Conservation (phyloP, 1,139 yeast species). For the Lodderomyces margitis region DNA sequence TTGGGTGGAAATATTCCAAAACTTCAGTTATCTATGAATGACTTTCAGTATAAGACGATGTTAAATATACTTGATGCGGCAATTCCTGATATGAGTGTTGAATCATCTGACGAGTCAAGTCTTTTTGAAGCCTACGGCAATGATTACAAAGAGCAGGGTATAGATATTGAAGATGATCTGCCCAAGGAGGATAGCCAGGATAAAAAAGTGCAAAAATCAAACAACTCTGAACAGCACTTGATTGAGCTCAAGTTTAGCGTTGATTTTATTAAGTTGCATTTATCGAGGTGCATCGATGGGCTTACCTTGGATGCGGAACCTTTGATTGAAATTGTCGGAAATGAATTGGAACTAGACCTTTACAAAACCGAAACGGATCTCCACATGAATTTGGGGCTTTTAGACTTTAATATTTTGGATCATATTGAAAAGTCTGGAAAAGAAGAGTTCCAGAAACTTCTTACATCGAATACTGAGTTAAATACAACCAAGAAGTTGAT, state of each 20-base stretch:
- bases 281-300: conserved; percentile 67
- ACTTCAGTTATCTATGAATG: conserved; percentile 71
- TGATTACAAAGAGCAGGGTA: conserved; percentile 16
- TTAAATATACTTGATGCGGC: conserved; percentile 73
- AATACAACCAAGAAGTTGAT: conserved; percentile 50
- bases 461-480: conserved; percentile 58
- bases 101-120: conserved; percentile 31
- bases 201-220: conserved; percentile 8
- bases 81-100: conserved; percentile 56
- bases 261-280: conserved; percentile 57
- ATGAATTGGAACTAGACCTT: conserved; percentile 58
- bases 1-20: conserved; percentile 81
- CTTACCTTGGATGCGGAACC: conserved; percentile 61
- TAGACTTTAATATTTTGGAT: conserved; percentile 71
- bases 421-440: conserved; percentile 65
- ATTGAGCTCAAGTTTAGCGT: conserved; percentile 74
- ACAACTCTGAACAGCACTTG: conserved; percentile 47
- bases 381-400: conserved; percentile 63
- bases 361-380: conserved; percentile 59
- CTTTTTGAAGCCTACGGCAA: conserved; percentile 37
- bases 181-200: conserved; percentile 8
- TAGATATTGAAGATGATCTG: conserved; percentile 22
- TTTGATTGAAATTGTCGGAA: conserved; percentile 71
- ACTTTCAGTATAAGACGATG: conserved; percentile 83
- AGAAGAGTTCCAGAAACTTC: conserved; percentile 62